Base-by-base conservation (phyloP, 768 basidiomycete species). In the Lactarius sanguifluus region DNA sequence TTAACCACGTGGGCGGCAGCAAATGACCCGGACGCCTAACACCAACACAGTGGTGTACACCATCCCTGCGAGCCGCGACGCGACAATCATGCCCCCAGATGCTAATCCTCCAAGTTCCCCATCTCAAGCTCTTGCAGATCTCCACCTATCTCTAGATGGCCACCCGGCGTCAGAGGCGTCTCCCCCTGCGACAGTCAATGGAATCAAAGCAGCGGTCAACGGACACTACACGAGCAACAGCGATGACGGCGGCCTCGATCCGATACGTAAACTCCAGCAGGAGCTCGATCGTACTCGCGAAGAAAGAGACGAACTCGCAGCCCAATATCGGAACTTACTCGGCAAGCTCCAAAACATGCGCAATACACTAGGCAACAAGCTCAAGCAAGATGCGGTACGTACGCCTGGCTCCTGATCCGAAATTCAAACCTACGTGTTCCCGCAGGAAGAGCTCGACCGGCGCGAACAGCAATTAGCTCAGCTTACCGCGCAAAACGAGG, bases 371-470 rank as follows among this genome's bases (percentile, higher is more conserved):
- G 94, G 96, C 38, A 96, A 93, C 75, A 98, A 98, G 77, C 82
- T 98, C 64, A 88, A 91, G 76, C 93, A 96, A 76, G 97, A 98
- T 77, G 97, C 97, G 72, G 97, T 98, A 80, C 71, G 88, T 83
- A 23, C 5, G 60, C 25, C 56, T 47, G 30, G 38, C 18, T 41
- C 32, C 58, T 60, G 38, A 38, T 43, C 25, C 45, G 30, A 63
- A 38, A 32, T 52, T 34, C 40, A 36, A 63, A 64, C 58, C 61
- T 67, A 66, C 65, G 59, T 66, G 52, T 70, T 43, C 43, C 55
- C 68, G 64, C 80, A 99, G 96, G 97, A 98, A 87, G 97, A 98
- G 83, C 89, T 99, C 52, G 97, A 98, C 81, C 84, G 94, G 69
- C 83, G 93, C 68, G 95, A 95, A 74, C 88, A 91, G 71, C 82